These are phyloP conservation scores for Dioscorea dumetorum DNA, from an alignment of 106 monocot genomes.

Conservation along the genomic window DNA sequence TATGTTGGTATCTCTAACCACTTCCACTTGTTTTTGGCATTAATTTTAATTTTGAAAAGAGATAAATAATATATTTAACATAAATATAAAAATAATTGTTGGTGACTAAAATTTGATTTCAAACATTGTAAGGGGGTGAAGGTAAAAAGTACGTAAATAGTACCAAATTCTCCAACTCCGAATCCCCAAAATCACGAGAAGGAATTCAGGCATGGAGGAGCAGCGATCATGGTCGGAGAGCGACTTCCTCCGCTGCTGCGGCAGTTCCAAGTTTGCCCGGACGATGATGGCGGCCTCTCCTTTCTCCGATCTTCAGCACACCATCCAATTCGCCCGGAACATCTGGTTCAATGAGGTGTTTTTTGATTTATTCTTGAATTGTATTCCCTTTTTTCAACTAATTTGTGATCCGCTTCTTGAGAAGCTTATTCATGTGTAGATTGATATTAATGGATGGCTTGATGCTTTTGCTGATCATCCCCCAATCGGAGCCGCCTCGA, in stretches of 20 bases:
- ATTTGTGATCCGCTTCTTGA: neutral
- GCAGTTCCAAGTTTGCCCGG: slow-evolving; percentile 44
- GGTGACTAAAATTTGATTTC: too few species aligned
- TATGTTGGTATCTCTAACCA: too few species aligned
- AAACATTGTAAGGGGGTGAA: too few species aligned
- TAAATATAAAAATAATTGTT: too few species aligned
- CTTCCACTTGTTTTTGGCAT: too few species aligned
- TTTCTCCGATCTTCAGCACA: slow-evolving; percentile 45
- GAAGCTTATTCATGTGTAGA: slow-evolving; percentile 11
- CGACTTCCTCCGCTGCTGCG: slow-evolving; percentile 38
- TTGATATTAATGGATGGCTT: slow-evolving; percentile 61
- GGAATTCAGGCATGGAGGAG: too few species aligned
- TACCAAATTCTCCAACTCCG: too few species aligned
- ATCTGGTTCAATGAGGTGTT: slow-evolving; percentile 57
- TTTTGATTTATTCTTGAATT: neutral
- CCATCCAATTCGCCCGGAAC: slow-evolving; percentile 36
- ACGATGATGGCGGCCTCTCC: slow-evolving; percentile 50
- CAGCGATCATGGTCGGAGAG: slow-evolving; percentile 12
- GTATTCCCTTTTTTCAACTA: neutral
- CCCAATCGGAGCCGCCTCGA: slow-evolving; percentile 45
- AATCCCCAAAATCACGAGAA: too few species aligned
- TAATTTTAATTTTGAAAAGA: too few species aligned
- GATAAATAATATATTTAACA: too few species aligned
- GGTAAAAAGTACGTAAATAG: too few species aligned
- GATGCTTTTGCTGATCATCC: slow-evolving; percentile 59